Evolutionary conservation across 1,139 yeast species (phyloP), one percentile per base, ranked within the genome.

Genomic region (Nakaseomyces nivariensis): DNA sequence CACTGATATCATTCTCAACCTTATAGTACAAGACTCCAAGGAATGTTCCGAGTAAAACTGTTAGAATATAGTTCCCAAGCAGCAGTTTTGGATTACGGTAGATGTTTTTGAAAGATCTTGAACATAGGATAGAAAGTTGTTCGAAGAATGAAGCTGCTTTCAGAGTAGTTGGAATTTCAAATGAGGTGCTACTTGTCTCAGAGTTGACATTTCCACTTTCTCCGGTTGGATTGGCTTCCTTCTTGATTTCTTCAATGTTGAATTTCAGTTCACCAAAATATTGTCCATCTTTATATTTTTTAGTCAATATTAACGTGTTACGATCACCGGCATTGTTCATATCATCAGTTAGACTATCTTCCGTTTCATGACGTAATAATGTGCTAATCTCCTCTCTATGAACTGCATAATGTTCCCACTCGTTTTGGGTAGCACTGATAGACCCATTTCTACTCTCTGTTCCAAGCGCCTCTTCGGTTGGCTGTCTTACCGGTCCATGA

Each of bases 351-450:
- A 27, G n/a, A 10, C 27, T 38, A 9, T 17, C 48, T 24, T 52
- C 53, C 3, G 47, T 52, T 38, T 57, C 52, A 67, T 67, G 60
- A 62, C 69, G 54, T 63, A 74, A 54, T 58, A 72, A 51, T 62
- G 58, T 56, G 46, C 66, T 62, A 13, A 72, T 74, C 55, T 85
- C 95, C 58, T 85, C 90, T 49, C 95, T 72, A 62, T 88, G 96
- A n/a, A 77, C 77, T 0, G 95, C 96, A 64, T 74, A 81, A 66
- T 87, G 96, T 50, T 81, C 89, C 96, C 97, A 89, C 67, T 87
- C 96, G 37, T 82, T 72, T 7, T 90, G 85, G 4, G 85, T 76
- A 29, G 44, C 25, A 17, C 44, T 41, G 56, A 81, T 79, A 9
- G 64, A 54, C 13, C 57, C 54, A 13, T 57, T 52, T 24, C 61